Evolutionary conservation across 352 stramenopile genomes (phyloP), one percentile per base, ranked within the genome.

Genomic region (Phytophthora melonis): DNA sequence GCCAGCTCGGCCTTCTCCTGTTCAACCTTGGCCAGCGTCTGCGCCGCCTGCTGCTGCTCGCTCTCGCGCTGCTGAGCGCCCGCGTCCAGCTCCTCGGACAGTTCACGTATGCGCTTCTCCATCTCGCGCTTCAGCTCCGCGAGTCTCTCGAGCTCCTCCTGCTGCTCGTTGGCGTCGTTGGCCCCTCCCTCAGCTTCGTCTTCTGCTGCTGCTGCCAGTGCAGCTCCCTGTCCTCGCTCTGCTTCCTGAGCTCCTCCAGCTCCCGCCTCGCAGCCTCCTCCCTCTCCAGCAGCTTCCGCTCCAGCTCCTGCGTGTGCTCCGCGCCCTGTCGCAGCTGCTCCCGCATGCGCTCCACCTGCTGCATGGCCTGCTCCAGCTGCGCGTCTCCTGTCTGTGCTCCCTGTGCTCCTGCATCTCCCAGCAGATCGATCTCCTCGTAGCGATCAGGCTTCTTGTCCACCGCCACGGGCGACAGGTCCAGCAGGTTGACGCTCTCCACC

Each of bases 371-470:
- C 13, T 87, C 70, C 49, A 91, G 45, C 70, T 89, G 72, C 45
- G 55, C 39, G 19, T 84, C 75, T 57, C 30, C 23, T 25, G 23
- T 25, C 23, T 25, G 23, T 25, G 23, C 23, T 25, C 1, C 18
- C 68, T 57, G 13, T 54, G 65, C 23, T 57, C 14, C 65, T 18
- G 72, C 55, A 21, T 80, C 74, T 21, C 54, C 76, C 16, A 88
- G 25, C 63, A 93, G 57, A 55, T 93, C 84, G 52, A 93, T 88
- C 45, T 92, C 81, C 19, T 91, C 74, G 41, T 90, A 90, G 18
- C 72, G 75, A 9, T 25, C 19, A 4, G 58, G 45, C 25, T 66
- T 74, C 21, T 74, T 72, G 0, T 60, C 72, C 1, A 66, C 63
- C 10, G 60, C 49, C 21, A 79, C 49, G 21, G 81, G 84, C 0